A percentile compares a stretch with the other conserved stretches of the same genome.
These are phyloP conservation scores for Wickerhamiella brachini DNA, from an alignment of 805 yeast species.

Conservation along the genomic window DNA sequence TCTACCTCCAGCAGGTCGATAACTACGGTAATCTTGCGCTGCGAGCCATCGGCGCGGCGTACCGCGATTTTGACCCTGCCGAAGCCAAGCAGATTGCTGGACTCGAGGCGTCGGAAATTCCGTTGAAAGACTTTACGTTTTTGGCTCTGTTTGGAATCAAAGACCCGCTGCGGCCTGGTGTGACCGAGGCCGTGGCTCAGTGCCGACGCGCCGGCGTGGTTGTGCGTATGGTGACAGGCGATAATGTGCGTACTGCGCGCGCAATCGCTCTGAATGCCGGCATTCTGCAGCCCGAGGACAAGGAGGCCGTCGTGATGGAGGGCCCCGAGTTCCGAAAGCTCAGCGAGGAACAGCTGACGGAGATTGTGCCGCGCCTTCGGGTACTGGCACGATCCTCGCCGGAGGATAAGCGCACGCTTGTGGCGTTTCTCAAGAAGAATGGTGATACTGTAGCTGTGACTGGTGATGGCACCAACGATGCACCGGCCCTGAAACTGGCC, in stretches of 20 bases:
- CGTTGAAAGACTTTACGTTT: conserved; percentile 30
- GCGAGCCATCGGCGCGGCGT: conserved; percentile 81
- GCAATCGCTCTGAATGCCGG: conserved; percentile 85
- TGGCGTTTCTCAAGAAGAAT: conserved; percentile 57
- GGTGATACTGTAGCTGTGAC: conserved; percentile 98
- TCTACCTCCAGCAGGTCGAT: conserved; percentile 32
- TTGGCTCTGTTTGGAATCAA: conserved; percentile 83
- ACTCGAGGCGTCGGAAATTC: conserved; percentile 13
- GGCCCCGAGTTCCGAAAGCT: conserved; percentile 81
- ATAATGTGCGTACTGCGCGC: conserved; percentile 77
- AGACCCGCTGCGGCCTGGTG: conserved; percentile 88
- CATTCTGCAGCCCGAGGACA: conserved; percentile 40
- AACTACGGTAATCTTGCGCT: conserved; percentile 64
- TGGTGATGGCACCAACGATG: conserved; percentile 99
- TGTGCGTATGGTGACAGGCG: conserved; percentile 98
- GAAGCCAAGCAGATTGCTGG: conserved; percentile 5
- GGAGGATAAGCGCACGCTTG: conserved; percentile 81
- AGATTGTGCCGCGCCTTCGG: conserved; percentile 56
- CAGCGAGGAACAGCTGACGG: conserved; percentile 38
- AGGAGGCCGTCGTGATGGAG: conserved; percentile 63
- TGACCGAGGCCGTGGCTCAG: conserved; percentile 70
- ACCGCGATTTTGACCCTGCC: conserved; percentile 37
- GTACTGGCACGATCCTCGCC: conserved; percentile 94
- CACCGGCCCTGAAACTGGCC: conserved; percentile 91
- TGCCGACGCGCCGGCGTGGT: conserved; percentile 87